These are phyloP conservation scores for Rosa rugosa DNA, from an alignment of 306 rosid species.

Conservation along the genomic window DNA sequence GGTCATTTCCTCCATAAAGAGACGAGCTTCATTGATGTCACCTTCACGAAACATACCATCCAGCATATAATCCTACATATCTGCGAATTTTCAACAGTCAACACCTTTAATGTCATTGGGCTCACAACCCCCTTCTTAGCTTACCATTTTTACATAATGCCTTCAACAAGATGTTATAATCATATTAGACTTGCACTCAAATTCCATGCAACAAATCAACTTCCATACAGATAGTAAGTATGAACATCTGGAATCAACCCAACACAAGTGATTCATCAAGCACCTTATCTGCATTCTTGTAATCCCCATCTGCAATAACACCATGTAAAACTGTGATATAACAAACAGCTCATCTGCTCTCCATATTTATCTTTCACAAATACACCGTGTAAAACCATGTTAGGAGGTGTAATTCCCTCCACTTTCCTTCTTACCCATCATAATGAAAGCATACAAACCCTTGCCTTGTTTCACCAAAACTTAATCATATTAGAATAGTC, in stretches of 20 bases:
- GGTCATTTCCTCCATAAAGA: too few species aligned
- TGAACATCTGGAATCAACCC: slow-evolving; percentile 61
- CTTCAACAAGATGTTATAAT: slow-evolving; percentile 55
- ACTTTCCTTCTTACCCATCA: slow-evolving; percentile 29
- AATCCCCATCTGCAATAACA: slow-evolving; percentile 41
- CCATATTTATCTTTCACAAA: not conserved
- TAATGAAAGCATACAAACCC: slow-evolving; percentile 4
- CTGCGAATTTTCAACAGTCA: not conserved
- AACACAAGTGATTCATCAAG: slow-evolving; percentile 70
- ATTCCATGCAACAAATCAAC: slow-evolving; percentile 49
- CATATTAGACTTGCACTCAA: slow-evolving; percentile 67
- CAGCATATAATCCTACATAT: too few species aligned
- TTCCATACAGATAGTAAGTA: slow-evolving; percentile 60
- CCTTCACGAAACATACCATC: too few species aligned
- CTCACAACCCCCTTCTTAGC: slow-evolving; percentile 36
- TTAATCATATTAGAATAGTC: slow-evolving; percentile 51
- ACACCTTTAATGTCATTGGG: slow-evolving; percentile 55
- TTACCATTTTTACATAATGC: slow-evolving; percentile 38
- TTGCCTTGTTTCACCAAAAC: slow-evolving; percentile 38
- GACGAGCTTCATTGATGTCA: too few species aligned
- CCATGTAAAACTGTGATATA: slow-evolving; percentile 70
- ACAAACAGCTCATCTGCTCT: slow-evolving; percentile 27
- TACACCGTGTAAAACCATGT: not conserved
- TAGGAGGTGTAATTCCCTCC: not conserved
- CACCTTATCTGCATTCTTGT: slow-evolving; percentile 42